These are phyloP conservation scores for Carex scoparia DNA, from an alignment of 176 grass and related monocot genomes.

Conservation along the genomic window DNA sequence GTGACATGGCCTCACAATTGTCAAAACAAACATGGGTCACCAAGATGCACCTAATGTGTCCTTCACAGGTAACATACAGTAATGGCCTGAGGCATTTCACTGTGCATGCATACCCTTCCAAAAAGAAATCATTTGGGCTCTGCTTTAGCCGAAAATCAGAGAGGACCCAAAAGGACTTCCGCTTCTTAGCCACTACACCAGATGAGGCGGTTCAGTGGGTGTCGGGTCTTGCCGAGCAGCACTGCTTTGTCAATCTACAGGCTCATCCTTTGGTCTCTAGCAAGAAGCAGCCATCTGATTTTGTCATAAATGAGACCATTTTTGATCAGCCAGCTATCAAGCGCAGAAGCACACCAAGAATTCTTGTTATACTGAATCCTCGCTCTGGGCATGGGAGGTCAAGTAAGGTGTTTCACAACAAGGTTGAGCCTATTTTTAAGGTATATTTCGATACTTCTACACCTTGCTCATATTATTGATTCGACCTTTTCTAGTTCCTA, in stretches of 20 bases:
- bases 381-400: constrained; percentile 90
- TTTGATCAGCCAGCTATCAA: constrained; percentile 77
- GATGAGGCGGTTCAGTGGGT: constrained; percentile 77
- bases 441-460: constrained; percentile 35
- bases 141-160: constrained; percentile 51
- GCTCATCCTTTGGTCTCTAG: constrained; percentile 43
- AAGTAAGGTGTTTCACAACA: constrained; percentile 85
- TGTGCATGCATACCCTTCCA: constrained; percentile 70
- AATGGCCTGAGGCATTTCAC: constrained; percentile 58
- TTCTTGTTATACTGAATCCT: constrained; percentile 98
- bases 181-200: constrained; percentile 66
- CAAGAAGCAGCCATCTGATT: constrained; percentile 52
- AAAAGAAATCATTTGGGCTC: constrained; percentile 58
- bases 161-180: constrained; percentile 65
- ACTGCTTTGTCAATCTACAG: constrained; percentile 65
- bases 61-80: constrained; percentile 72
- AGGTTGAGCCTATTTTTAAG: constrained; percentile 98
- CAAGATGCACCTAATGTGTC: background rate
- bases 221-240: constrained; percentile 81
- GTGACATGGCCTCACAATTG: background rate
- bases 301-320: constrained; percentile 41
- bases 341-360: constrained; percentile 59
- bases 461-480: background rate
- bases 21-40: background rate
- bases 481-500: background rate